Conservation (phyloP, 345 rosid genomes). For the Chamaenerion angustifolium region DNA sequence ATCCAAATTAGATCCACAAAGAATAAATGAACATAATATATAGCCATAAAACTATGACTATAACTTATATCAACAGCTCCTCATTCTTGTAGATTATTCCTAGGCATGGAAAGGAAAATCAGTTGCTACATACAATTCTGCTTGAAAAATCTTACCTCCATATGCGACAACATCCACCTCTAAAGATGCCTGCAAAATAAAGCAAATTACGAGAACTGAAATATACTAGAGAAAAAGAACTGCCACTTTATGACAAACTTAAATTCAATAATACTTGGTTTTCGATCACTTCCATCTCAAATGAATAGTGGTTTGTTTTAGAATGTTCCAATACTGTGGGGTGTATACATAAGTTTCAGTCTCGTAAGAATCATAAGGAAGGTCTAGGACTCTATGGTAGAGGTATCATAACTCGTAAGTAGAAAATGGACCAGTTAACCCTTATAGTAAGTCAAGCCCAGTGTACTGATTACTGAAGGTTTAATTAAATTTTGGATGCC, state of each 20-base stretch:
- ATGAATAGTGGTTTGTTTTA: no score
- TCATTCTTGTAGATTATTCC: not conserved
- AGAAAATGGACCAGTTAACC: no score
- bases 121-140: not conserved
- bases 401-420: no score
- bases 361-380: no score
- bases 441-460: not conserved
- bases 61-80: not conserved
- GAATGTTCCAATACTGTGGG: no score
- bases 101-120: not conserved
- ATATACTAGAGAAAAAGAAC: not conserved
- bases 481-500: not conserved
- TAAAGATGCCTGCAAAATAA: conserved; percentile 47
- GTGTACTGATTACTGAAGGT: not conserved
- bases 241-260: not conserved
- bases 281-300: no score
- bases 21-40: no score
- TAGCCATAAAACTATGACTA: no score
- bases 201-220: conserved; percentile 1
- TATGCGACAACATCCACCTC: conserved; percentile 83
- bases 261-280: no score
- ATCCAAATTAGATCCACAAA: no score
- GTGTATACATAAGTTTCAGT: no score
- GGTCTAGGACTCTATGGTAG: no score
- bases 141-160: conserved; percentile 47